A percentile compares a stretch with the other conserved stretches of the same genome.
Conservation (phyloP, 2,329 filamentous ascomycete species). For the Beauveria medogensis region DNA sequence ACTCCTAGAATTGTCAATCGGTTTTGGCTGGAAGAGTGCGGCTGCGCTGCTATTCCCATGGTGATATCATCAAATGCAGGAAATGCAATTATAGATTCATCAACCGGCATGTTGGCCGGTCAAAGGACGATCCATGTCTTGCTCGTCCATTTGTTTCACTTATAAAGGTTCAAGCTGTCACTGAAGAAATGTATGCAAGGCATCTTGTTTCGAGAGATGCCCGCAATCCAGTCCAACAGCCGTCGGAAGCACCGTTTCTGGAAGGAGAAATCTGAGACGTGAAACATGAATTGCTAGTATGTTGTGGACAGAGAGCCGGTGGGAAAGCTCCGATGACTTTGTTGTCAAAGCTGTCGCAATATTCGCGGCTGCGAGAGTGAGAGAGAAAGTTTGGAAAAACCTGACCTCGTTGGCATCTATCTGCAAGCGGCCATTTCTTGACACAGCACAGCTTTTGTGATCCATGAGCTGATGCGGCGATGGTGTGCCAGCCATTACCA, state of each 20-base stretch:
- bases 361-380: too few species aligned
- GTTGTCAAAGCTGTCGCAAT: too few species aligned
- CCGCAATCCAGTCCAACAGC: too few species aligned
- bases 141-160: background rate
- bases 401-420: background rate
- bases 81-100: background rate
- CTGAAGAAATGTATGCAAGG: too few species aligned
- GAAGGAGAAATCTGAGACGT: too few species aligned
- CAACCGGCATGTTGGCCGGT: background rate
- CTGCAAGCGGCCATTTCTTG: background rate
- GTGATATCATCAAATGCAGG: background rate
- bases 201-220: too few species aligned
- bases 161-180: background rate
- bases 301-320: too few species aligned
- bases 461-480: background rate
- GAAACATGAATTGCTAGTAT: too few species aligned
- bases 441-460: background rate
- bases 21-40: background rate
- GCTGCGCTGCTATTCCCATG: background rate
- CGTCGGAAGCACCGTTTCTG: too few species aligned
- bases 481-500: background rate
- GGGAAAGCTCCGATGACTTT: too few species aligned
- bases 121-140: background rate
- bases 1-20: background rate
- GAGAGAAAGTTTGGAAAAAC: too few species aligned